Conservation (phyloP, 2,329 filamentous ascomycete species). For the Talaromyces rugulosus region DNA sequence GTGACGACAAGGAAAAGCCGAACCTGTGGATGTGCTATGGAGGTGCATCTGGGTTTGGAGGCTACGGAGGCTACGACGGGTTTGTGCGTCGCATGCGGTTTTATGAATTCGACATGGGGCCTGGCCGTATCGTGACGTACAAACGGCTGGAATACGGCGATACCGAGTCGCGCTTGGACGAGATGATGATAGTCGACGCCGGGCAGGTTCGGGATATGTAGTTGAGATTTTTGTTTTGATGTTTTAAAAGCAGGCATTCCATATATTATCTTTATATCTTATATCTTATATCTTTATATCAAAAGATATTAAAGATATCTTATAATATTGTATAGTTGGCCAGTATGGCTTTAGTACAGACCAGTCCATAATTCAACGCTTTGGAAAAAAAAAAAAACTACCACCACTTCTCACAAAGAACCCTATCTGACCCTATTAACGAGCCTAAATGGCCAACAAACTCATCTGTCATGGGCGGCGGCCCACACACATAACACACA, state of each 20-base stretch:
- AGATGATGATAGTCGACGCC: constrained; percentile 59
- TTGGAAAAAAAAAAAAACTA: constrained; percentile 24
- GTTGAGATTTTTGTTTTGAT: constrained; percentile 15
- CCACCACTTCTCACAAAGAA: constrained; percentile 64
- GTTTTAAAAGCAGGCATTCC: constrained; percentile 8
- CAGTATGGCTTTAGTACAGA: not conserved
- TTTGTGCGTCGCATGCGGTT: constrained; percentile 80
- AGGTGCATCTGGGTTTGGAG: constrained; percentile 86
- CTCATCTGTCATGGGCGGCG: constrained; percentile 65
- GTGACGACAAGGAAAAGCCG: constrained; percentile 53
- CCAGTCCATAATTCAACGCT: too few species aligned
- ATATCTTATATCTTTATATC: too few species aligned
- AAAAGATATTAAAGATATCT: too few species aligned
- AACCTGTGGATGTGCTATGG: constrained; percentile 98
- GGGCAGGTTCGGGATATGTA: constrained; percentile 31
- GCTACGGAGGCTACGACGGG: constrained; percentile 85
- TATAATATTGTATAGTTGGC: not conserved
- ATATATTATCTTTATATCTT: not conserved
- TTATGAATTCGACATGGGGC: constrained; percentile 91
- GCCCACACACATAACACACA: constrained; percentile 65
- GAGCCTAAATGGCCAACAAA: constrained; percentile 46
- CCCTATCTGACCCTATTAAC: constrained; percentile 40
- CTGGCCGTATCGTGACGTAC: constrained; percentile 84
- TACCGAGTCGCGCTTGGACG: constrained; percentile 50
- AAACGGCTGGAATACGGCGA: constrained; percentile 74